Evolutionary conservation across 2,329 filamentous ascomycete species (phyloP), one percentile per base, ranked within the genome.

Genomic region (Talaromyces sp.): DNA sequence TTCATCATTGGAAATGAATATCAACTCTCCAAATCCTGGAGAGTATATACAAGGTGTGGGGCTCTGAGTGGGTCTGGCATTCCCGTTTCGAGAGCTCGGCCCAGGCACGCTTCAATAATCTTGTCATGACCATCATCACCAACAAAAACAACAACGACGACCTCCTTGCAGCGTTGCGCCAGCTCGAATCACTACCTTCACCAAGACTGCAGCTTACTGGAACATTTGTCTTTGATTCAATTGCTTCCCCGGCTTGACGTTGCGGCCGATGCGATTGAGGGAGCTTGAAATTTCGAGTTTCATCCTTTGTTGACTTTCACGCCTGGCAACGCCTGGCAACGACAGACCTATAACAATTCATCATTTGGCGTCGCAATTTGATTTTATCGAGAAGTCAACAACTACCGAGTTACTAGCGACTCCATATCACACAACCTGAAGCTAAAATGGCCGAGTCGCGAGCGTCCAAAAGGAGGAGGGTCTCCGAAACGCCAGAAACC

Each of bases 401-500:
- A 46, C 8, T 46, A 21, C 9, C 8, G n/a, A 2, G 0, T 24
- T 19, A n/a, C 27, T 1, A 29, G 27, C 27, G 2, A 29, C 9
- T 29, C 5, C 27, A 29, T 29, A 29, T 8, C 27, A 24, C 43
- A 46, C 9, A 24, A 19, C 19, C 35, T 7, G 24, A 26, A 51
- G 11, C 11, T 7, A 56, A 41, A 29, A 75, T 75, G 73, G 71
- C 65, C 54, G 70, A 74, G 38, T 63, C 69, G n/a, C 71, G 70
- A 32, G 66, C 71, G 21, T 64, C 67, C 26, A 76, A 76, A 62
- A 67, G 73, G 56, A 72, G 74, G 61, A 72, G 71, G 57, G 69
- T 75, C 35, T 74, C 70, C 53, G 66, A 70, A 64, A 5, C 59
- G 59, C 6, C 66, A 66, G 27, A 66, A 43, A 56, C 19, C 32